Base-by-base conservation (phyloP, 495 filamentous ascomycete species). In the Bathelium albidoporum region DNA sequence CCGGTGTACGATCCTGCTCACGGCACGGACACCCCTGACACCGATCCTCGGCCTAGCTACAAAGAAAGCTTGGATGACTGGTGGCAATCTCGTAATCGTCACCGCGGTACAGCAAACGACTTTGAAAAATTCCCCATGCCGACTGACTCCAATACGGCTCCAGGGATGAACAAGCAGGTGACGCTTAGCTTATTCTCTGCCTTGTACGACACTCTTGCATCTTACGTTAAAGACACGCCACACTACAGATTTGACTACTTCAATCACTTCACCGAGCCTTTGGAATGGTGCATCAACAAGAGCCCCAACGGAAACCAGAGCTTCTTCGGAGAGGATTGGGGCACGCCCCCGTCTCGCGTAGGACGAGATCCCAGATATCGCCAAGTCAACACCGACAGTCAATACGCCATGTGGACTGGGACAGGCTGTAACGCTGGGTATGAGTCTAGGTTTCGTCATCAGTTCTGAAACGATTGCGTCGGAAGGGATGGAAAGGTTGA, bases 11-110 rank as follows among this genome's bases (percentile, higher is more conserved):
- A 55, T 16, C 20, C 49, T 10, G 29, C 20, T 24, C 20, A 55
- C 20, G 24, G 9, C 24, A 24, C 49, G 22, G n/a, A 55, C 29
- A 24, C 24, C 20, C 11, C 11, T 24, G n/a, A 9, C 20, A 55
- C 5, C 49, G 24, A 55, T 10, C 49, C 49, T 24, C 49, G 11
- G 49, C 49, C 49, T 55, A 28, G 61, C n/a, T 36, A 43, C 20
- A 61, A 69, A 11, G 63, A 68, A 32, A 61, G 68, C 44, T 60
- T 74, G 1, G 49, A 63, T 18, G 66, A 67, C 26, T 76, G 73
- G 73, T 76, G 71, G 62, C 22, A 26, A 2, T 55, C 20, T 55
- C 20, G 24, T 26, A 29, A 29, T 55, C 1, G 12, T 16, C 16
- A 20, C 12, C 14, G 0, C 1, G 24, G 24, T 29, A 28, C 2